Conservation (phyloP, 306 rosid genomes). For the Myrica gale region DNA sequence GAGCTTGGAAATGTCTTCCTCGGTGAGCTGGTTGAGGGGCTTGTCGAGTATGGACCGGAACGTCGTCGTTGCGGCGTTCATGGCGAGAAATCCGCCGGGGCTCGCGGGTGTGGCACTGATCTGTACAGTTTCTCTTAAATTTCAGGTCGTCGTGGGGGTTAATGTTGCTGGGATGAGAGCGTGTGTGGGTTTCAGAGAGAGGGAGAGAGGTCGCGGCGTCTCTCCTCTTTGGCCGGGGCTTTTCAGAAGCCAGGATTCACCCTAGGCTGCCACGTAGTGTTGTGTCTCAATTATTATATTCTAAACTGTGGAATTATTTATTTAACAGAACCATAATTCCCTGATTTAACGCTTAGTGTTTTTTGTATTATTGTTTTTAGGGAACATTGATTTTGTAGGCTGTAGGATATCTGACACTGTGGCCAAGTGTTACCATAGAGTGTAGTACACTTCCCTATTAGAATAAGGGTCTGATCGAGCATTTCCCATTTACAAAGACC, state of each 20-base stretch:
- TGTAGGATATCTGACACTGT: too few relatives aligned
- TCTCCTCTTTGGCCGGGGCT: constrained; percentile 31
- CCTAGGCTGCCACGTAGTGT: constrained; percentile 94
- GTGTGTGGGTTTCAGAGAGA: constrained; percentile 10
- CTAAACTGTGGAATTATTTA: constrained; percentile 20
- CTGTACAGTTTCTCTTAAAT: not conserved
- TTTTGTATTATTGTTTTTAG: too few relatives aligned
- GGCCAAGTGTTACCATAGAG: too few relatives aligned
- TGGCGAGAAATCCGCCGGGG: constrained; percentile 29
- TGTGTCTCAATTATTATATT: constrained; percentile 47
- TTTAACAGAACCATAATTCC: not conserved
- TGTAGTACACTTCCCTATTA: too few relatives aligned
- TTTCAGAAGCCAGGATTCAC: constrained; percentile 61
- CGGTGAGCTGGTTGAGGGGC: constrained; percentile 87
- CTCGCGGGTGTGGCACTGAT: not conserved
- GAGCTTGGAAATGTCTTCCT: constrained; percentile 99
- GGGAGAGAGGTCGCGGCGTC: constrained; percentile 14
- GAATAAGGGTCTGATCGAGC: too few relatives aligned
- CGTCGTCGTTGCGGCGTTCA: constrained; percentile 66
- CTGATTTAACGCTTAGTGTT: not conserved
- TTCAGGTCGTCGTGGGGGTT: constrained; percentile 18
- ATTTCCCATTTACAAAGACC: too few relatives aligned
- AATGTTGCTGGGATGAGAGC: not conserved
- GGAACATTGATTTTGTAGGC: too few relatives aligned
- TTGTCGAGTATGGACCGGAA: constrained; percentile 82